Conservation (phyloP, 306 rosid genomes). For the Prosopis cineraria region DNA sequence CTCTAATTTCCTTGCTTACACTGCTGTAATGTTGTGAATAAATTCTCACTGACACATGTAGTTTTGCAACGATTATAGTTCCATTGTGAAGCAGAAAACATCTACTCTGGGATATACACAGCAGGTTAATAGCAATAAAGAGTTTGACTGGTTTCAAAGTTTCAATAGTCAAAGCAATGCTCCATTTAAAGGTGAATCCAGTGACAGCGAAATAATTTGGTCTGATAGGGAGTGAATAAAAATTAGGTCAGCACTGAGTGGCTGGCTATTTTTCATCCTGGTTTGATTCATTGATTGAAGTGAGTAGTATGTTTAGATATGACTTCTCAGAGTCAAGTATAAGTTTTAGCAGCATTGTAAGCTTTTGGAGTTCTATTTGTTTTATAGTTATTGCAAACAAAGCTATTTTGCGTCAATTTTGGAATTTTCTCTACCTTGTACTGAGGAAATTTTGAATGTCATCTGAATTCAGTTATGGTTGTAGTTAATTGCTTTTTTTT, state of each 20-base stretch:
- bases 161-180: conserved; percentile 43
- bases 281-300: conserved; percentile 17
- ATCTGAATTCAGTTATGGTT: neutral
- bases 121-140: conserved; percentile 33
- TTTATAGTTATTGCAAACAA: conserved; percentile 12
- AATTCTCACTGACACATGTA: conserved; percentile 30
- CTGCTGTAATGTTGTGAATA: conserved; percentile 34
- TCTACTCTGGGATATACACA: conserved; percentile 40
- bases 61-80: conserved; percentile 40
- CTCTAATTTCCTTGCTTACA: conserved; percentile 31
- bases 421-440: conserved; percentile 18
- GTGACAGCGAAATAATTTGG: conserved; percentile 22
- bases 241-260: conserved; percentile 17
- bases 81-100: conserved; percentile 45
- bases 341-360: conserved; percentile 6
- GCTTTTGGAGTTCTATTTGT: neutral
- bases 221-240: neutral
- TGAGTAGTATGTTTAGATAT: conserved; percentile 18
- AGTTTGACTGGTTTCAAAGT: conserved; percentile 38
- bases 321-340: conserved; percentile 18
- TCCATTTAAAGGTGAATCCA: conserved; percentile 54
- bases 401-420: conserved; percentile 8
- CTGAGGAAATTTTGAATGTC: neutral
- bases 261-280: conserved; percentile 12
- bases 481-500: conserved; percentile 13